These are phyloP conservation scores for Amanita phalloides DNA, from an alignment of 768 basidiomycete genomes.

Conservation along the genomic window DNA sequence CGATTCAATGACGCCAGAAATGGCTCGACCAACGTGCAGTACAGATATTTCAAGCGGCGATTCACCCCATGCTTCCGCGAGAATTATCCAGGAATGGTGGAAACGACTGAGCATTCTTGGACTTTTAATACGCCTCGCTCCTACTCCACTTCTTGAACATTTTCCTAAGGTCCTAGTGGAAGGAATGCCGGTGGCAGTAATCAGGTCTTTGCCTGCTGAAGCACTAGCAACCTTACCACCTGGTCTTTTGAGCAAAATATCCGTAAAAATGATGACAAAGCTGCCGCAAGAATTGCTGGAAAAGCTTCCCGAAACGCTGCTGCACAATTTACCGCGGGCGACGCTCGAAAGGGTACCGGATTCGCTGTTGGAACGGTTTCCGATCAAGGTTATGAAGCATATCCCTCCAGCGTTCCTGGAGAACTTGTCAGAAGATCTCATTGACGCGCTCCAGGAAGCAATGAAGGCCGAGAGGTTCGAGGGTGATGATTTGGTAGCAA, in stretches of 20 bases:
- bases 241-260: too few relatives aligned
- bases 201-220: background rate
- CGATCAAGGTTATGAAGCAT: background rate
- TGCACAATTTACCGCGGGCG: background rate
- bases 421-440: background rate
- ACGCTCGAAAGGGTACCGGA: background rate
- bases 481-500: background rate
- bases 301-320: too few relatives aligned
- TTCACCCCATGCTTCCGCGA: background rate
- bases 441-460: background rate
- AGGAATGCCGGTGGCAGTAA: background rate
- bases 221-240: background rate
- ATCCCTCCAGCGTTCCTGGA: background rate
- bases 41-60: background rate
- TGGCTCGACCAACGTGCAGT: background rate
- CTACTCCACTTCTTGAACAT: background rate
- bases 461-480: background rate
- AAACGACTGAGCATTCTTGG: background rate
- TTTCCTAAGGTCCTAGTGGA: background rate
- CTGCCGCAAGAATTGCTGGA: too few relatives aligned
- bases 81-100: background rate
- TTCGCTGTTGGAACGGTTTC: background rate
- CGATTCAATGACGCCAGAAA: background rate
- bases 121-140: background rate
- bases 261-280: too few relatives aligned